Evolutionary conservation across 2,329 filamentous ascomycete genomes (phyloP), one percentile per base, ranked within the genome.

Genomic region (Colletotrichum theobromicola): DNA sequence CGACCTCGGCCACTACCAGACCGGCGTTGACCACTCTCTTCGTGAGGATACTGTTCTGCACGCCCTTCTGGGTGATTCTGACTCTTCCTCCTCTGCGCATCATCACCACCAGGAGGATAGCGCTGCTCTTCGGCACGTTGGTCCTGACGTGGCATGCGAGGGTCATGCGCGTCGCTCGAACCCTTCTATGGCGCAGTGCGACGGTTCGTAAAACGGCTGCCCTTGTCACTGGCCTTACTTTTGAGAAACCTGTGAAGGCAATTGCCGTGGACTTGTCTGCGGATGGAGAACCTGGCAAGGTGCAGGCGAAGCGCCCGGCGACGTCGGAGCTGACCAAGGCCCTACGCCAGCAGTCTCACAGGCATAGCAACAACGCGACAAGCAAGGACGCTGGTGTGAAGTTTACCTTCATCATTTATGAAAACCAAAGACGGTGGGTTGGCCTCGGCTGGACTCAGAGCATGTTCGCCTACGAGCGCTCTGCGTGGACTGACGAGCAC

Each of bases 401-500:
- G 58, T 99, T 99, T 80, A 99, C 97, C 0, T 99, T 99, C 77
- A 96, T 97, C 62, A 89, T 99, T 4, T 98, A 96, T 80, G 97
- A 99, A 83, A 99, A 99, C 79, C 97, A 99, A 83, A 91, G 97
- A 55, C 91, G 97, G 67, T 99, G 97, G 97, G 87, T 99, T 5
- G 96, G 96, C 2, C 90, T 99, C 15, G 97, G 97, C 0, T 99
- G 97, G 96, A 98, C 97, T 0, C 93, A 93, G 4, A 97, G 93
- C 50, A 87, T 99, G 75, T 95, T 99, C 77, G 93, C 95, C 0
- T 97, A 98, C 80, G 97, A 99, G 82, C 90, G 97, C 55, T 90
- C 93, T 2, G 90, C 96, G 1, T 99, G 97, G 96, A 98, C 97
- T 1, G 97, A 99, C 82, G 97, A 99, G 84, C 95, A 98, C 82